phyloP scores from a whole-genome alignment of 2,329 filamentous ascomycete genomes.

The Thermochaetoides dissita region DNA sequence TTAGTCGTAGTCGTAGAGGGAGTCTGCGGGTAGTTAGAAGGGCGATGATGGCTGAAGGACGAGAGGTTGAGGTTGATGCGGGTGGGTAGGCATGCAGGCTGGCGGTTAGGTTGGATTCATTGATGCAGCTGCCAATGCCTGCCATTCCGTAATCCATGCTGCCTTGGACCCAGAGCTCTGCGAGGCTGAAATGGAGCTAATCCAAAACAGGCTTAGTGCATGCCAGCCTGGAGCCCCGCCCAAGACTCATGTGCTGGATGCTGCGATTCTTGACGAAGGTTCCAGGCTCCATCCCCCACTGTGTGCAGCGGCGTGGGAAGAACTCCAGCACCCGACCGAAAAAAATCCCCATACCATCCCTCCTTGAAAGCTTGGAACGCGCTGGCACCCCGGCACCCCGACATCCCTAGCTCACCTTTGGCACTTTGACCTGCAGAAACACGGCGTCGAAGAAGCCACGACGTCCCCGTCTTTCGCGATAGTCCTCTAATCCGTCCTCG shows the following conservation, averaged over 20 bases:
- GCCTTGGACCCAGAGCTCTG: slow-evolving; percentile 17
- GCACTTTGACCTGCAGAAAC: not conserved
- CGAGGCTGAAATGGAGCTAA: slow-evolving; percentile 15
- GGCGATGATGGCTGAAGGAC: not conserved
- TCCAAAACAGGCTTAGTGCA: slow-evolving; percentile 9
- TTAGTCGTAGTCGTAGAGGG: no score
- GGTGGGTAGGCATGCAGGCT: no score
- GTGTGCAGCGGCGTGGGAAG: slow-evolving; percentile 7
- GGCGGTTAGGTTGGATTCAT: slow-evolving; percentile 1
- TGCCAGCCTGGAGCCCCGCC: slow-evolving; percentile 1
- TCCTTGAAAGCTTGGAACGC: slow-evolving; percentile 5
- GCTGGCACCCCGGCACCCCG: no score
- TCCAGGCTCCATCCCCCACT: not conserved
- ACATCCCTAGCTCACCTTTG: not conserved
- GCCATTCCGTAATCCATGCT: slow-evolving; percentile 19
- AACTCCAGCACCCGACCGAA: slow-evolving; percentile 15
- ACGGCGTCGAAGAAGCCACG: not conserved
- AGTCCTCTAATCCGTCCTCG: no score
- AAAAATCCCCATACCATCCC: slow-evolving; percentile 12
- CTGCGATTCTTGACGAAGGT: no score
- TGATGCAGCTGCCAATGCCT: slow-evolving; percentile 8
- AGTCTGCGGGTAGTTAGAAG: no score
- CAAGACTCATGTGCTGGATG: no score
- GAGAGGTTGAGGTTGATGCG: not conserved
- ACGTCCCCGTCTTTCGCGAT: no score